Base-by-base conservation (phyloP, 2,329 filamentous ascomycete genomes). In the Ophiocordyceps camponoti-saundersi region DNA sequence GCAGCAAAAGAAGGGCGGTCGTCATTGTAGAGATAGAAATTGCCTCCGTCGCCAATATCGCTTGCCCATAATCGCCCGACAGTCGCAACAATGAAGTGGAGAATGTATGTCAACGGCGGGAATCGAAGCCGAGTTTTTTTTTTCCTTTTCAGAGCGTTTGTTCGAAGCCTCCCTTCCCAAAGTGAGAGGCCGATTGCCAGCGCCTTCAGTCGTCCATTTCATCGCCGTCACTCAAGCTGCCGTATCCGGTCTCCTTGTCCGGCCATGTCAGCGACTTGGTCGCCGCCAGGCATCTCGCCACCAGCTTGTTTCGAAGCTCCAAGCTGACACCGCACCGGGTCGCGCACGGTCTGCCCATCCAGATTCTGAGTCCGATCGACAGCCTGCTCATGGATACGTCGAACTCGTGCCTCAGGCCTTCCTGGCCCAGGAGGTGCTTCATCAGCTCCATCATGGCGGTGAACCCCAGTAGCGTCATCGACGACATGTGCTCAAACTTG, bases 211-310 rank as follows among this genome's bases (percentile, higher is more conserved):
- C 8, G 54, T 49, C 50, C 56, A 40, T 54, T 16, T 62, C 64
- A 42, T 69, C 70, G 45, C 63, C 63, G 42, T 75, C 73, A 49
- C 67, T 72, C 67, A 75, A 72, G 51, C 69, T 78, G 44, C 68
- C 75, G 57, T 80, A 80, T 8, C 77, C 77, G 1, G 71, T 70
- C 53, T 80, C 77, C 13, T 65, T 61, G 48, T 77, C 71, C 70
- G 80, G 79, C 10, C 77, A 75, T 8, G 79, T 69, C 36, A 75
- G 63, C 45, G 63, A 69, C 56, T 75, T 77, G 15, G 72, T 76
- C 34, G 80, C 68, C 12, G 60, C 55, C 18, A 80, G 58, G 50
- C 77, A 81, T 46, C 68, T 65, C 45, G 74, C 68, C 3, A 80
- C 70, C 53, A 79, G 68, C 51, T 65, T 65, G 48, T 68, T 66